phyloP scores from a whole-genome alignment of 257 asterid species.

The Rehmannia glutinosa region DNA sequence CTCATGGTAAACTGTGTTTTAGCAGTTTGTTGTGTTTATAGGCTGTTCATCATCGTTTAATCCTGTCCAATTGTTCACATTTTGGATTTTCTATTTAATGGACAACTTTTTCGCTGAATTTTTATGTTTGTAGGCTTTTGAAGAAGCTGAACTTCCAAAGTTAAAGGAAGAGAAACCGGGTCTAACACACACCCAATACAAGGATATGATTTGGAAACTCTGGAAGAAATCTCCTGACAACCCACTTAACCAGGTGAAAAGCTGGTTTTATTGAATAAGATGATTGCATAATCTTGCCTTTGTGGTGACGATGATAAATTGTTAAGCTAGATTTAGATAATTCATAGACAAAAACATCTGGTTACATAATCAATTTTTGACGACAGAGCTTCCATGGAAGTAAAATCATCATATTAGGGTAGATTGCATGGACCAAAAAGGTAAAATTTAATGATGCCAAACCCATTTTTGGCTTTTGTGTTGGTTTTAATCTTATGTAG shows the following conservation, averaged over 20 bases:
- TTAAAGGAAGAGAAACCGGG: constrained; percentile 58
- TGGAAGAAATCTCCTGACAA: constrained; percentile 97
- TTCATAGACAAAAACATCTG: background rate
- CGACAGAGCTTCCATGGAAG: background rate
- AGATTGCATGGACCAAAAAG: background rate
- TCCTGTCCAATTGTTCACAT: background rate
- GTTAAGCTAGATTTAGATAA: background rate
- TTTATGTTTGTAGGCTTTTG: constrained; percentile 43
- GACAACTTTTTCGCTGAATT: background rate
- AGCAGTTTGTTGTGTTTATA: background rate
- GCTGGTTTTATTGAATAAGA: background rate
- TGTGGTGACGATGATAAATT: background rate
- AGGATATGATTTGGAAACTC: constrained; percentile 93
- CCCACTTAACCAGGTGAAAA: constrained; percentile 77
- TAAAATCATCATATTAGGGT: background rate
- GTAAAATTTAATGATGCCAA: no score
- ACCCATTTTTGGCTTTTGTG: no score
- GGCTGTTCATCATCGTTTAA: background rate
- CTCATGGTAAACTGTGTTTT: background rate
- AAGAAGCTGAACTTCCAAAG: constrained; percentile 58
- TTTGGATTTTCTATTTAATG: constrained; percentile 9
- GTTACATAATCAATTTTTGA: background rate
- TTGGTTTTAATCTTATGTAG: background rate
- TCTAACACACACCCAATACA: constrained; percentile 52
- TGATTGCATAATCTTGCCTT: background rate